Evolutionary conservation across 2,329 filamentous ascomycete genomes (phyloP).

Genomic region (Verruconis gallopava): DNA sequence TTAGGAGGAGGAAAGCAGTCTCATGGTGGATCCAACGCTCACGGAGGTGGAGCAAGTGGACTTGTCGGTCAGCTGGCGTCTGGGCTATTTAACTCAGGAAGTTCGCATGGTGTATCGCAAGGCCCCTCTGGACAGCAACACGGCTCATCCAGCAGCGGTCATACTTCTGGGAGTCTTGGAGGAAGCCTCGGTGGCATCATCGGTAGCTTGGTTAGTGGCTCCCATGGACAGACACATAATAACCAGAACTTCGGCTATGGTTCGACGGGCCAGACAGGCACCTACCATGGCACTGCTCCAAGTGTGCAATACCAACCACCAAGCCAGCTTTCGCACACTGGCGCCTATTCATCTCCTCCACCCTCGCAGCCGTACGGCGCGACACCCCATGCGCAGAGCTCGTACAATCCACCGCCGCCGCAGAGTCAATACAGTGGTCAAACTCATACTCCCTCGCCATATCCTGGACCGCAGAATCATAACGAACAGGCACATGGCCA

Average conservation of each 20-base stretch:
- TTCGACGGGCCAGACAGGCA: constrained; percentile 17
- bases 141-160: constrained; percentile 3
- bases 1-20: constrained; percentile 18
- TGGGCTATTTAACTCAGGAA: constrained; percentile 12
- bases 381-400: constrained; percentile 7
- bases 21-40: constrained; percentile 10
- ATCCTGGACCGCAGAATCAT: not conserved
- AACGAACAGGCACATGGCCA: constrained; percentile 2
- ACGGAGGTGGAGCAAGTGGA: constrained; percentile 12
- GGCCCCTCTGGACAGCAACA: constrained; percentile 12
- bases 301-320: constrained; percentile 21
- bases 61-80: constrained; percentile 15
- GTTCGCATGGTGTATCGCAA: constrained; percentile 12
- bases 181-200: constrained; percentile 8
- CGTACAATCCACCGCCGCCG: constrained; percentile 2
- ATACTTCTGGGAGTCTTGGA: constrained; percentile 9
- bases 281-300: constrained; percentile 25
- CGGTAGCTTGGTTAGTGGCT: constrained; percentile 4
- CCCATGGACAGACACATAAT: constrained; percentile 11
- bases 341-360: constrained; percentile 1
- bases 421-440: constrained; percentile 1
- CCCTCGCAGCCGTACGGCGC: constrained; percentile 1
- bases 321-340: constrained; percentile 5
- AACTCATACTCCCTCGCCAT: constrained; percentile 2
- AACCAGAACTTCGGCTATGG: constrained; percentile 23